Base-by-base conservation (phyloP, 202 grass and related monocot genomes). In the Digitaria exilis region DNA sequence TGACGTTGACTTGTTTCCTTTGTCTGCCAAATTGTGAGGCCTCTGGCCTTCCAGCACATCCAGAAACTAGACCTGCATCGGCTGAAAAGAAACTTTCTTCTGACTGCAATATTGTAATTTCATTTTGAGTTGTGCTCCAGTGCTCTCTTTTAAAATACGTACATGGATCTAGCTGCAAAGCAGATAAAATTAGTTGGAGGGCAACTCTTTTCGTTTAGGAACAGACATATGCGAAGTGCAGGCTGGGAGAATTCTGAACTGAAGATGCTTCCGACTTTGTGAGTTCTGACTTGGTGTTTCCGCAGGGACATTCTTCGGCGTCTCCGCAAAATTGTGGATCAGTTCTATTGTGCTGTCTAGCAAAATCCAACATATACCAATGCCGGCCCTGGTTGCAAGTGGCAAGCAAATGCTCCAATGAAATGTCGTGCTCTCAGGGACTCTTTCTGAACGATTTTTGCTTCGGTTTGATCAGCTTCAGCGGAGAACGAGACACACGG, bases 391-490 rank as follows among this genome's bases (percentile, higher is more conserved):
- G n/a, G 18, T 31, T 59, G 52, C 44, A 65, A 46, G 34, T 46
- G 30, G 58, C 42, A 45, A 39, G n/a, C 21, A 76, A n/a, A 71
- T 56, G 68, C 67, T 25, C 59, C 63, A 69, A 82, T 51, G 29
- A 72, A 46, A 69, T 44, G 67, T 26, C 58, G 6, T n/a, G 14
- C 30, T 83, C 57, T 52, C 58, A 50, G 65, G 9, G 56, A 69
- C 57, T 72, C 48, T 50, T 52, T 43, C 49, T 75, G 61, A 80
- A 70, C 25, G 66, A 63, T 25, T 67, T 78, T 67, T 83, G 61
- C 80, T 69, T 86, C 17, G 80, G 34, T 86, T 83, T 90, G 19
- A 90, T 70, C 69, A 86, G n/a, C 67, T 19, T 50, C 79, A 21
- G 18, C 25, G 54, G 7, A 59, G 59, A 37, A 73, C 9, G 63